These are phyloP conservation scores for Passiflora organensis DNA, from an alignment of 345 rosid species.

Conservation along the genomic window DNA sequence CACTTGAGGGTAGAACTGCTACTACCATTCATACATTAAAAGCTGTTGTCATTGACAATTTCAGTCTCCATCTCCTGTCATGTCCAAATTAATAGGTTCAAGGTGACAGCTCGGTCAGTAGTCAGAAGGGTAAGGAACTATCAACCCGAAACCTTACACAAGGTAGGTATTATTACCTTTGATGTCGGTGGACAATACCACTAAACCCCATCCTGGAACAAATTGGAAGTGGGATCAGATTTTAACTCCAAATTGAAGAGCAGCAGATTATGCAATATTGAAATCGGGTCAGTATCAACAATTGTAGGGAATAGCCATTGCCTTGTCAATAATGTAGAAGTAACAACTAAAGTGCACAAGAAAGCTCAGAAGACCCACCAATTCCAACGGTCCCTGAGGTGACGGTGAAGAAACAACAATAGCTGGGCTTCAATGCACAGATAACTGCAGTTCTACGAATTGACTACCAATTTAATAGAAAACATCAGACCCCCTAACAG, in stretches of 20 bases:
- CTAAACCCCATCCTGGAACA: constrained; percentile 33
- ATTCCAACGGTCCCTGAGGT: constrained; percentile 24
- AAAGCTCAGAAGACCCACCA: constrained; percentile 23
- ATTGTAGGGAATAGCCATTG: no score
- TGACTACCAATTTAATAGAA: constrained; percentile 34
- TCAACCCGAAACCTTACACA: no score
- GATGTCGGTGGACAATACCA: constrained; percentile 4
- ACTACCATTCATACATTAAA: no score
- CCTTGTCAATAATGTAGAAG: not conserved
- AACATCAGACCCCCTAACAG: constrained; percentile 32
- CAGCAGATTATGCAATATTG: not conserved
- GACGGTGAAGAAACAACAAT: constrained; percentile 37
- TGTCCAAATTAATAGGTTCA: no score
- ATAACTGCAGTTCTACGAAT: constrained; percentile 27
- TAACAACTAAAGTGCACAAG: not conserved
- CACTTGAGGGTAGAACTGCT: no score
- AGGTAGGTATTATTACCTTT: no score
- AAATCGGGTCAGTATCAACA: no score
- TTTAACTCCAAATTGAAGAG: not conserved
- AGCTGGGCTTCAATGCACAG: constrained; percentile 34
- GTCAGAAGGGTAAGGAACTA: not conserved
- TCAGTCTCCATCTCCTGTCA: no score
- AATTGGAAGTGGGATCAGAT: not conserved
- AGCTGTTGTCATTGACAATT: no score
- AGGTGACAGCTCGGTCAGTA: not conserved